Percentiles rank a stretch among this genome's conserved stretches.
Evolutionary conservation across 2,329 filamentous ascomycete genomes (phyloP).

Genomic region (Ascochyta rabiei): DNA sequence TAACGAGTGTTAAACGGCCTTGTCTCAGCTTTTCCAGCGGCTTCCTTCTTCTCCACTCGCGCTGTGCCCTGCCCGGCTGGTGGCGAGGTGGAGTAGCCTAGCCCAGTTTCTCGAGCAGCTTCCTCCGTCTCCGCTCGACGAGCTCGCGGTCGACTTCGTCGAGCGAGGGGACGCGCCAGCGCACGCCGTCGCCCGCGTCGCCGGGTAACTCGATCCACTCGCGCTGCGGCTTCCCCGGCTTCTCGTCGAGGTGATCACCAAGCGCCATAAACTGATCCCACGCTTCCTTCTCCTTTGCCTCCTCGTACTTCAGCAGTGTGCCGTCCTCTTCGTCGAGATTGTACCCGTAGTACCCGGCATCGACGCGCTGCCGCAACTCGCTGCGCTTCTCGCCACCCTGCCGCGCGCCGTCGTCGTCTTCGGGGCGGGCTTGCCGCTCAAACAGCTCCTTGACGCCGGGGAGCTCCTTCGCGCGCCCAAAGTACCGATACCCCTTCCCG

Average conservation of each 20-base stretch:
- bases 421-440: conserved; percentile 42
- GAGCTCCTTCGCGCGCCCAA: conserved; percentile 85
- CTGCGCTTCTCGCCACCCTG: conserved; percentile 71
- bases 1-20: too few species aligned
- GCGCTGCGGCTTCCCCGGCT: conserved; percentile 33
- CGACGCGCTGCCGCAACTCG: conserved; percentile 76
- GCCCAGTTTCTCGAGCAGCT: conserved; percentile 79
- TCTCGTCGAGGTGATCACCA: conserved; percentile 52
- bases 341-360: conserved; percentile 96
- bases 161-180: conserved; percentile 82
- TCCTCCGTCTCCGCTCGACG: conserved; percentile 81
- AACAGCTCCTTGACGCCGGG: conserved; percentile 92
- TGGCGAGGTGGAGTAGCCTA: conserved; percentile 15
- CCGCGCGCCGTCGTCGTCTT: conserved; percentile 59
- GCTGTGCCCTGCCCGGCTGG: too few species aligned
- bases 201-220: conserved; percentile 86
- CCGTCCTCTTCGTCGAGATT: conserved; percentile 91
- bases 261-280: conserved; percentile 68
- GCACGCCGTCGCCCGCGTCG: conserved; percentile 79
- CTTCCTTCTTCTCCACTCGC: conserved; percentile 26
- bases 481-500: conserved; percentile 85
- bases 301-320: conserved; percentile 79
- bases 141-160: conserved; percentile 96
- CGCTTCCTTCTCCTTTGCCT: conserved; percentile 81
- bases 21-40: not conserved